Conservation (phyloP, 2,329 filamentous ascomycete species). For the Calonectria pteridis region DNA sequence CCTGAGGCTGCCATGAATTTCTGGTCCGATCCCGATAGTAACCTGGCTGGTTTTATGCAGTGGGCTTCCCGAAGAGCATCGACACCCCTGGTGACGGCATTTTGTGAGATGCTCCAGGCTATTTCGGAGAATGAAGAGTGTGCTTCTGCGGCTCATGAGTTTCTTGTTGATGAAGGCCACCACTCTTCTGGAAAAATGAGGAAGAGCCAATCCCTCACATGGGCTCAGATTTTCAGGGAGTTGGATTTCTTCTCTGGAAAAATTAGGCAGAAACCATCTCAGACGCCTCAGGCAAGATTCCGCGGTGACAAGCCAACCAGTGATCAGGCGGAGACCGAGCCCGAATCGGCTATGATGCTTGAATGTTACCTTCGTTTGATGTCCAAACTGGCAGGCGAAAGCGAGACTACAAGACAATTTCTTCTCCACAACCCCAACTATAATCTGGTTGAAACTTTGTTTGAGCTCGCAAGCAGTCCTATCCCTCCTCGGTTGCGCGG, state of each 20-base stretch:
- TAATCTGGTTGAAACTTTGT: constrained; percentile 79
- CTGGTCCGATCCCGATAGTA: constrained; percentile 93
- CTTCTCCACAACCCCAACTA: constrained; percentile 75
- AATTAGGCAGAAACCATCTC: constrained; percentile 77
- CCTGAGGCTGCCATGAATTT: constrained; percentile 88
- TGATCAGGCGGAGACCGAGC: constrained; percentile 82
- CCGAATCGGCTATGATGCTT: constrained; percentile 96
- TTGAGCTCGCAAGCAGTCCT: constrained; percentile 82
- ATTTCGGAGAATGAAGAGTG: constrained; percentile 87
- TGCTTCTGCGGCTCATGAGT: constrained; percentile 87
- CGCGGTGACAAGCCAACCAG: constrained; percentile 71
- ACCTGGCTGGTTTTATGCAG: constrained; percentile 92
- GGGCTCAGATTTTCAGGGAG: constrained; percentile 93
- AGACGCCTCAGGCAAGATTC: constrained; percentile 55
- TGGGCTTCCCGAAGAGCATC: constrained; percentile 97
- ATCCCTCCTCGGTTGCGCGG: constrained; percentile 84
- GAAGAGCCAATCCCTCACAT: constrained; percentile 87
- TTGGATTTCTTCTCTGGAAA: constrained; percentile 85
- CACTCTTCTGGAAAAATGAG: constrained; percentile 82
- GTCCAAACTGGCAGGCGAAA: constrained; percentile 83
- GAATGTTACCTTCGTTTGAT: constrained; percentile 93
- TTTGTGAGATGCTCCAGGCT: constrained; percentile 94
- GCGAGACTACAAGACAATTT: constrained; percentile 77
- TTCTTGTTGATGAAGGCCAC: constrained; percentile 87
- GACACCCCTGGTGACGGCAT: constrained; percentile 94